These are phyloP conservation scores for Saksenaea oblongispora DNA, from an alignment of 371 early-diverging fungal species.

Conservation along the genomic window DNA sequence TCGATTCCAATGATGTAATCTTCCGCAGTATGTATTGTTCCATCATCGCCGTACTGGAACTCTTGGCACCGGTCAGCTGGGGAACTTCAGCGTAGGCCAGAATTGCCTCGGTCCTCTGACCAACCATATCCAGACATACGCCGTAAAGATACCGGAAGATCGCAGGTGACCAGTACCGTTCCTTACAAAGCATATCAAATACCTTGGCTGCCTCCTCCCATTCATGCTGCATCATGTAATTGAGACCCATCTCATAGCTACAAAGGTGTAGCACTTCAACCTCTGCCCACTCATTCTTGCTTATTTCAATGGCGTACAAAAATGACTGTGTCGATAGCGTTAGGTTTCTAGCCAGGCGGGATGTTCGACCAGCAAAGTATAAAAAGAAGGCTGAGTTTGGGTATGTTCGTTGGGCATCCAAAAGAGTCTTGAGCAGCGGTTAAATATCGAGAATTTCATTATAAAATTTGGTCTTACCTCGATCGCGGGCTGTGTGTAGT, in stretches of 20 bases:
- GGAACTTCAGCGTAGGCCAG: conserved; percentile 49
- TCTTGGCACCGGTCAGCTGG: conserved; percentile 41
- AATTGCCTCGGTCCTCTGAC: conserved; percentile 52
- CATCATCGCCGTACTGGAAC: conserved; percentile 46
- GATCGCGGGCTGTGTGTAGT: conserved; percentile 57
- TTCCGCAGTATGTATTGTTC: conserved; percentile 62
- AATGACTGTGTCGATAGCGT: conserved; percentile 51
- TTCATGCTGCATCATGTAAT: conserved; percentile 56
- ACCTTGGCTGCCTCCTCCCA: conserved; percentile 57
- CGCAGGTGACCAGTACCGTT: conserved; percentile 63
- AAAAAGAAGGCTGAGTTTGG: conserved; percentile 67
- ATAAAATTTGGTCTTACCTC: conserved; percentile 31
- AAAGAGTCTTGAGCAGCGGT: conserved; percentile 32
- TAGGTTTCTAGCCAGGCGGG: conserved; percentile 53
- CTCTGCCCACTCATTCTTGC: conserved; percentile 56
- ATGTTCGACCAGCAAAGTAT: conserved; percentile 63
- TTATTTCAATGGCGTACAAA: conserved; percentile 50
- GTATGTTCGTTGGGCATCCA: conserved; percentile 59
- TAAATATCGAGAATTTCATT: not conserved
- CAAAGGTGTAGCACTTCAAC: conserved; percentile 51
- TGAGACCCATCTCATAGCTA: conserved; percentile 63
- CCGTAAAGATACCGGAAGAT: conserved; percentile 63
- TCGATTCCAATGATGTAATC: conserved; percentile 51
- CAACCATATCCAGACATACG: conserved; percentile 54
- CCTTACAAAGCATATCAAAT: conserved; percentile 56